A percentile compares a stretch with the other conserved stretches of the same genome.
Conservation (phyloP, 805 yeast species). For the Lachancea fermentati region DNA sequence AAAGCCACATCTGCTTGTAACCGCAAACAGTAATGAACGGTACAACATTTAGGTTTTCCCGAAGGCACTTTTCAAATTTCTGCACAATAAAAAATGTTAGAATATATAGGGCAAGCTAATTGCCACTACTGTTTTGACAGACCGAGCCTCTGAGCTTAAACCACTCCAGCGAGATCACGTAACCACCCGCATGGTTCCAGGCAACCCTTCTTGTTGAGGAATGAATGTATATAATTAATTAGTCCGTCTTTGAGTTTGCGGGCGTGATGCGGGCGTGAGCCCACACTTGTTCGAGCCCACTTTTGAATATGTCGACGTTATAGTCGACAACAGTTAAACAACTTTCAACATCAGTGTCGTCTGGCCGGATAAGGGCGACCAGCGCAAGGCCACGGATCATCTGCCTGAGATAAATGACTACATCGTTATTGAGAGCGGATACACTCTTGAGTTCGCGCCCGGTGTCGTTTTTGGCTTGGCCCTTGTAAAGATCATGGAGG, state of each 20-base stretch:
- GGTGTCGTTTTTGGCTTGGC: constrained; percentile 6
- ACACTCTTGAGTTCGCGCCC: constrained; percentile 52
- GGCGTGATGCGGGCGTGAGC: constrained; percentile 29
- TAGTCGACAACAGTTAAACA: constrained; percentile 73
- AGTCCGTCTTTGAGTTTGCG: not conserved
- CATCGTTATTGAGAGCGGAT: constrained; percentile 75
- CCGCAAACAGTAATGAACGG: too few species aligned
- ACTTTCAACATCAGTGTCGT: constrained; percentile 43
- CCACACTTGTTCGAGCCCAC: constrained; percentile 64
- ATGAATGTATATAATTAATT: too few species aligned
- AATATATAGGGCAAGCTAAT: too few species aligned
- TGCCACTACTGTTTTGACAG: too few species aligned
- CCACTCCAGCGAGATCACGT: too few species aligned
- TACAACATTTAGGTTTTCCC: too few species aligned
- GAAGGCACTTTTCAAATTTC: too few species aligned
- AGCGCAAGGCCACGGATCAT: constrained; percentile 91
- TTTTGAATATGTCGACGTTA: constrained; percentile 76
- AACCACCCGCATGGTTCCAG: too few species aligned
- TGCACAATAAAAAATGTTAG: too few species aligned
- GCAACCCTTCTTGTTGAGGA: too few species aligned
- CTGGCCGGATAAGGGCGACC: constrained; percentile 77
- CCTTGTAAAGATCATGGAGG: constrained; percentile 63
- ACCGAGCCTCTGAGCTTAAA: too few species aligned
- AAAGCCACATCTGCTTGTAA: too few species aligned
- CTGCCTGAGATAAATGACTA: constrained; percentile 76